Base-by-base conservation (phyloP, 176 grass and related monocot genomes). In the Eremochloa ophiuroides region DNA sequence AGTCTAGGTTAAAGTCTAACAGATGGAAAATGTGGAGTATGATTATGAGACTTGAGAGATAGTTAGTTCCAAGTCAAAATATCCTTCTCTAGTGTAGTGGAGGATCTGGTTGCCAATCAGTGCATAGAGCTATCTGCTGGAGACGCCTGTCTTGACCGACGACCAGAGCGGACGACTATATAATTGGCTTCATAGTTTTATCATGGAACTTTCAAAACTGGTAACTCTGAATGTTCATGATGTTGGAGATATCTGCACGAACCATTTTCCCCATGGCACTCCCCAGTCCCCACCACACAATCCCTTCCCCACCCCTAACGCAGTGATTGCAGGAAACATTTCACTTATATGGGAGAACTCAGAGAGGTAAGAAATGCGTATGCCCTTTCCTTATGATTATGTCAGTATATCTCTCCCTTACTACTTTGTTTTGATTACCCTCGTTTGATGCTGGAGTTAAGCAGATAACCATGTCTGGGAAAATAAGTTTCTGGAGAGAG, bases 361-460 rank as follows among this genome's bases (percentile, higher is more conserved):
- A 61, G 4, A 30, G 37, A 88, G 80, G 80, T 88, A 84, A 29
- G 12, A 76, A 14, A 7, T 73, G 26, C 58, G 65, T 44, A 64
- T 43, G 37, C 4, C 11, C 10, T 31, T 67, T 7, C 25, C 27
- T 76, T 23, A 76, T 29, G 23, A 20, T 75, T 63, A 30, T 43
- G 1, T 56, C 18, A 35, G 34, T 35, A 5, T 7, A 23, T 42
- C 15, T 68, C 71, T 56, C 62, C 34, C 28, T 63, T 2, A 20
- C 30, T 35, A 35, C 3, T 66, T 35, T 42, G 40, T 11, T 35
- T 35, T 35, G 34, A 17, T 33, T 84, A 8, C 2, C 41, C 50
- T 47, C 69, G 33, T 76, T 59, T 85, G 34, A 69, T 69, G 40
- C 9, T 70, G 51, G 15, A 55, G 34, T 35, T 4, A 35, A 35